Percentiles rank a stretch among this genome's conserved stretches.
These are phyloP conservation scores for Articulospora tetracladia DNA, from an alignment of 495 filamentous ascomycete species.

Conservation along the genomic window DNA sequence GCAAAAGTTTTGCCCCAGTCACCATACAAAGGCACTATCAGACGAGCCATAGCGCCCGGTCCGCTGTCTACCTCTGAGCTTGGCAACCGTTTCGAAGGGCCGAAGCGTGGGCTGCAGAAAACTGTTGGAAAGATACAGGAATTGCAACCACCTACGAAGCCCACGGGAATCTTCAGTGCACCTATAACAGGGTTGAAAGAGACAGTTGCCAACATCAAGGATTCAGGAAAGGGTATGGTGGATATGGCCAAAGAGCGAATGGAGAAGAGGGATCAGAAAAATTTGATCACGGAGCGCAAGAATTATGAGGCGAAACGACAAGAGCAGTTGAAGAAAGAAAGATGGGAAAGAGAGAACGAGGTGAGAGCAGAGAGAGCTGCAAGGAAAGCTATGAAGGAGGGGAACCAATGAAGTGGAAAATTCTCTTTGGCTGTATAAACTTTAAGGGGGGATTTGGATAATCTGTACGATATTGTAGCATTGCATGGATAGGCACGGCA, in stretches of 20 bases:
- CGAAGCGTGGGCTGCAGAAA: background rate
- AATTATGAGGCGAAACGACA: conserved; percentile 44
- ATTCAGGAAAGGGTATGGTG: conserved; percentile 23
- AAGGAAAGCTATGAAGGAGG: conserved; percentile 1
- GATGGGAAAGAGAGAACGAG: conserved; percentile 25
- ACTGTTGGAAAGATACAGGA: background rate
- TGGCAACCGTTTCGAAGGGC: conserved; percentile 6
- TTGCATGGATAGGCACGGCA: background rate
- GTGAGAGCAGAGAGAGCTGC: conserved; percentile 13
- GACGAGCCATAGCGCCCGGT: conserved; percentile 28
- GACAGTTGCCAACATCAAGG: conserved; percentile 15
- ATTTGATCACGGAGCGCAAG: conserved; percentile 29
- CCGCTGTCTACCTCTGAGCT: conserved; percentile 23
- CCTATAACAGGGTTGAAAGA: conserved; percentile 19
- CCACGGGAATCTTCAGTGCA: background rate
- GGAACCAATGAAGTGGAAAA: background rate
- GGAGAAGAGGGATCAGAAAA: conserved; percentile 26
- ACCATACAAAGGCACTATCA: conserved; percentile 13
- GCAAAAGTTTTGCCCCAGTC: background rate
- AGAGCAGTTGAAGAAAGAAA: conserved; percentile 38
- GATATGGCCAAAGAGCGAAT: conserved; percentile 33
- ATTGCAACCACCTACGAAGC: background rate
- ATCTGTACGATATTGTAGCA: background rate
- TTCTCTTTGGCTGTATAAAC: background rate
- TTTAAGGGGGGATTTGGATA: background rate